phyloP scores from a whole-genome alignment of 495 filamentous ascomycete species.

The Cercophora scortea region DNA sequence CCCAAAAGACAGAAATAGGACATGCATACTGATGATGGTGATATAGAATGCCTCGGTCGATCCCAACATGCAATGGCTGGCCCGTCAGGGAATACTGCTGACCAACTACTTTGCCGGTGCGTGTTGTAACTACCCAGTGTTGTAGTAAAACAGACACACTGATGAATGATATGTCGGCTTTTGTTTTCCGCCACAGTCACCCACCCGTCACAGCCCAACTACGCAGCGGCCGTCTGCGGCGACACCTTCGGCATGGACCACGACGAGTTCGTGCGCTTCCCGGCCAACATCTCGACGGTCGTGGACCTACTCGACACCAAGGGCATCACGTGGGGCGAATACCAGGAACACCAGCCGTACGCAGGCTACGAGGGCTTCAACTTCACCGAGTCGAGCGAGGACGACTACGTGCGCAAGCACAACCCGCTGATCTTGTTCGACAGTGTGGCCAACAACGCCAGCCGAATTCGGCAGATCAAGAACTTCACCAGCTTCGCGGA shows the following conservation, averaged over 20 bases:
- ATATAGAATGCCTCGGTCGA: not conserved
- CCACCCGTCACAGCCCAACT: constrained; percentile 51
- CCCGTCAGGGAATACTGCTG: constrained; percentile 53
- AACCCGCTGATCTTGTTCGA: constrained; percentile 53
- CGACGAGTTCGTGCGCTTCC: constrained; percentile 50
- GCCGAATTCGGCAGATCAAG: constrained; percentile 57
- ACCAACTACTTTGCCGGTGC: constrained; percentile 50
- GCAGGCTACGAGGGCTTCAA: constrained; percentile 51
- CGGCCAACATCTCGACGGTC: constrained; percentile 58
- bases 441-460: constrained; percentile 45
- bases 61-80: constrained; percentile 37
- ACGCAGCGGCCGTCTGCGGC: constrained; percentile 52
- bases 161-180: not conserved
- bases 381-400: constrained; percentile 23
- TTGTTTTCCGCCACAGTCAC: constrained; percentile 6
- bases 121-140: too few relatives aligned
- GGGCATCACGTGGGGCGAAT: constrained; percentile 59
- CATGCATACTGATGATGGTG: too few relatives aligned
- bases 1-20: too few relatives aligned
- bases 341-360: constrained; percentile 64
- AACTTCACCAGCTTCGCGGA: constrained; percentile 57
- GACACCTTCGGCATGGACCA: constrained; percentile 59
- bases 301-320: constrained; percentile 64
- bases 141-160: not conserved
- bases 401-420: constrained; percentile 42